These are phyloP conservation scores for Yamadazyma paraphyllophila DNA, from an alignment of 805 yeast genomes.

Conservation along the genomic window DNA sequence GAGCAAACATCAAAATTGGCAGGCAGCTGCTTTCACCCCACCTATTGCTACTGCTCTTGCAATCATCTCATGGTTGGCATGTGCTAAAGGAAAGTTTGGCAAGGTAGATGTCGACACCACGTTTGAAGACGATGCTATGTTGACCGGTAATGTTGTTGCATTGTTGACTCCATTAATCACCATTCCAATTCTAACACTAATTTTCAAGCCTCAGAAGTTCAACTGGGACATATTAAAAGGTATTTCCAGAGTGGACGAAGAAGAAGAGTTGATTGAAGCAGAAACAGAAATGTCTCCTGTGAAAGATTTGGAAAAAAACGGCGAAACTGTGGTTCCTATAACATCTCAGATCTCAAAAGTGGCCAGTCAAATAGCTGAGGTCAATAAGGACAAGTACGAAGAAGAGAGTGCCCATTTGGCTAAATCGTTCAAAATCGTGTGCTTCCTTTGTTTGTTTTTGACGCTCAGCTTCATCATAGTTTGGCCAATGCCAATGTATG, in stretches of 20 bases:
- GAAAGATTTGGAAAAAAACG: conserved; percentile 13
- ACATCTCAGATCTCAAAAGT: conserved; percentile 38
- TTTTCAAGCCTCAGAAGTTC: conserved; percentile 68
- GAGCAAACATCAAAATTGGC: conserved; percentile 61
- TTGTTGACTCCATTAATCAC: conserved; percentile 67
- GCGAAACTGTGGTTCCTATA: conserved; percentile 23
- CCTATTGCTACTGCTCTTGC: conserved; percentile 74
- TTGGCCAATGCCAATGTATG: conserved; percentile 97
- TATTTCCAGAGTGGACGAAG: conserved; percentile 67
- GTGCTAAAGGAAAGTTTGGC: conserved; percentile 35
- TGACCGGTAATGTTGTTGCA: conserved; percentile 85
- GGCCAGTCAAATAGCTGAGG: conserved; percentile 37
- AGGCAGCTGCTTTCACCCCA: conserved; percentile 76
- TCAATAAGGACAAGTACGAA: conserved; percentile 18
- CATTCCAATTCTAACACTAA: conserved; percentile 62
- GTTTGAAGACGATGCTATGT: conserved; percentile 87
- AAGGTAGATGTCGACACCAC: conserved; percentile 43
- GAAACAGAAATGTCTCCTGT: conserved; percentile 20
- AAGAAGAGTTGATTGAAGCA: conserved; percentile 56
- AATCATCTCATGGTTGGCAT: conserved; percentile 54
- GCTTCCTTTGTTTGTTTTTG: conserved; percentile 56
- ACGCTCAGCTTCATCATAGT: conserved; percentile 64
- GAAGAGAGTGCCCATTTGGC: conserved; percentile 52
- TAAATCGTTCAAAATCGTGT: conserved; percentile 61
- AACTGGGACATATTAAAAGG: conserved; percentile 64